Evolutionary conservation across 1,284 basidiomycete species (phyloP).

Genomic region (Cryptococcus maquisensis): DNA sequence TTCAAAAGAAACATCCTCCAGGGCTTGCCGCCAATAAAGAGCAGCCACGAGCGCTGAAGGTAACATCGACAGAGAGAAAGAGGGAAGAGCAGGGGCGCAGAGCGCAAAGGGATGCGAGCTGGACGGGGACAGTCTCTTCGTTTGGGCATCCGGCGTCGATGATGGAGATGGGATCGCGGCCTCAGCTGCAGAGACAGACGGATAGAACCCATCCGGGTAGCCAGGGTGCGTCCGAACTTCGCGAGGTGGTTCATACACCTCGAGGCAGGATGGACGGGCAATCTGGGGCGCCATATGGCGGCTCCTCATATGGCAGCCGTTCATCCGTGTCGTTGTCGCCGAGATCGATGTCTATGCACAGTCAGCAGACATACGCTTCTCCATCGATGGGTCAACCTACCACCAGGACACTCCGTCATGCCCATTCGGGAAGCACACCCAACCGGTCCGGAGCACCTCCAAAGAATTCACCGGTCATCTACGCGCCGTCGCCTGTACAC

Average conservation of each 20-base stretch:
- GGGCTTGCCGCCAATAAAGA: neutral
- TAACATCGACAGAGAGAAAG: neutral
- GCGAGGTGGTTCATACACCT: neutral
- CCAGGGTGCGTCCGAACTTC: neutral
- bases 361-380: neutral
- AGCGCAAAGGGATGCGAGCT: neutral
- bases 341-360: neutral
- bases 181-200: neutral
- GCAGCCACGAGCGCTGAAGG: neutral
- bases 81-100: neutral
- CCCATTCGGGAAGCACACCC: too few relatives aligned
- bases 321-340: neutral
- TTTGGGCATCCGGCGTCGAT: slow-evolving; percentile 8
- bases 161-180: neutral
- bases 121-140: slow-evolving; percentile 1
- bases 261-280: neutral
- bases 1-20: neutral
- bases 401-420: too few relatives aligned
- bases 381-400: too few relatives aligned
- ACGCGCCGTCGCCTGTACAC: neutral
- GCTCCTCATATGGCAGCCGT: neutral
- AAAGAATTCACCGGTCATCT: neutral
- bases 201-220: neutral
- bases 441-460: neutral
- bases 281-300: neutral